Percentiles rank a stretch among this genome's conserved stretches.
Evolutionary conservation across 345 rosid genomes (phyloP).

Genomic region (Eucalyptus sp.): DNA sequence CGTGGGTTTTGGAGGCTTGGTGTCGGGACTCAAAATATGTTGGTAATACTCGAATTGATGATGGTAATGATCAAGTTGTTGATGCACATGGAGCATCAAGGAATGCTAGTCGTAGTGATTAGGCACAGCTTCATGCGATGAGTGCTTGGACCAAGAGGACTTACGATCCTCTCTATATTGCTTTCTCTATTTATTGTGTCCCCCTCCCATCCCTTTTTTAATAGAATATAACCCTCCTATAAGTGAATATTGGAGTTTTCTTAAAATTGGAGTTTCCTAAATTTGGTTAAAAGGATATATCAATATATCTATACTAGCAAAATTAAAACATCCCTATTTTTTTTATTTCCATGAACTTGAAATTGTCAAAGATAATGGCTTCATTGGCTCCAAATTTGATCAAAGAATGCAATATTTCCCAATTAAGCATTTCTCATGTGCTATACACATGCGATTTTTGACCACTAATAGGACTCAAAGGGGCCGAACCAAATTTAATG

Average conservation of each 20-base stretch:
- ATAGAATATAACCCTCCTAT: not conserved
- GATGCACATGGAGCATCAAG: not conserved
- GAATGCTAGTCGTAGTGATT: not conserved
- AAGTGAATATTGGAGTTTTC: not conserved
- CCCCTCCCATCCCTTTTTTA: not conserved
- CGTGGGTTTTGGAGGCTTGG: not conserved
- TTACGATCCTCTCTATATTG: not conserved
- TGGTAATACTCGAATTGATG: not conserved
- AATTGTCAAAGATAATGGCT: not conserved
- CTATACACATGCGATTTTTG: not conserved
- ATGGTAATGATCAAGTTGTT: not conserved
- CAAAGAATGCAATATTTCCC: not conserved
- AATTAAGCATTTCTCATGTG: not conserved
- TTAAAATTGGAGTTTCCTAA: not conserved
- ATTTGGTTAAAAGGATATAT: not conserved
- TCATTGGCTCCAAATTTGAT: not conserved
- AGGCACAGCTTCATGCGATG: not conserved
- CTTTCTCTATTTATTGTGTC: not conserved
- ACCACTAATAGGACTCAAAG: not conserved
- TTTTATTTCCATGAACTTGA: not conserved
- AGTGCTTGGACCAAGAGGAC: not conserved
- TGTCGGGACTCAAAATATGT: not conserved
- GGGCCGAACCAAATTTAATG: not conserved
- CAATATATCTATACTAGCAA: not conserved
- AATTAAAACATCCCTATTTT: not conserved